Base-by-base conservation (phyloP, 352 stramenopile genomes). In the Halophytophthora polymorphica region DNA sequence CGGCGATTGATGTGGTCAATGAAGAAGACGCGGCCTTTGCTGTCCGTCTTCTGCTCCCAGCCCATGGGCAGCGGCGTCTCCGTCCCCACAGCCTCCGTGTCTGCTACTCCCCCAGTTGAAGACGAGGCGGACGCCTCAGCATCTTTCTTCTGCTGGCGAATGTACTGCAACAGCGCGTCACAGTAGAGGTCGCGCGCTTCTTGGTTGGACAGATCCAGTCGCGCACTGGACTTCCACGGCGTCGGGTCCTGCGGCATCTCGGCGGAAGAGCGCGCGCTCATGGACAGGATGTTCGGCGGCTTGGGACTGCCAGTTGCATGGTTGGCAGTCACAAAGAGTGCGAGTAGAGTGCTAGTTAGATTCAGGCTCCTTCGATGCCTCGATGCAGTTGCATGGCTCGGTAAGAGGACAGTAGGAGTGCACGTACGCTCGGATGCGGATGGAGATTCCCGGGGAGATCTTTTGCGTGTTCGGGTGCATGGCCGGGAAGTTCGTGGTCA, bases 391-490 rank as follows among this genome's bases (percentile, higher is more conserved):
- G 3, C 28, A 37, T 14, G 22, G 38, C n/a, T 15, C 39, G 35
- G 21, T 40, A 17, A 47, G 18, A 13, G 7, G 11, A 4, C 17
- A 31, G 6, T 23, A 60, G n/a, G 6, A 60, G 41, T 41, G 3
- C 18, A 34, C 77, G 54, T 54, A 89, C 78, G 76, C 82, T 12
- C 73, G 78, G 53, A 89, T 89, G 48, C 75, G 76, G 53, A 87
- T 86, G n/a, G 48, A 45, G 29, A 69, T 82, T 11, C 58, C 61
- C 4, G 71, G 64, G 6, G 73, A 86, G 43, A 89, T 91, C 47
- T 73, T 78, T 38, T 86, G 73, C 2, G 82, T 90, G 22, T 66
- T 66, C n/a, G 78, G 79, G 41, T 90, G 82, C 82, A 92, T 90
- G 8, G 75, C 82, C 17, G 82, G 79, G 36, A 90, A 92, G 47